These are phyloP conservation scores for Stagonosporopsis rhizophila DNA, from an alignment of 2,329 filamentous ascomycete genomes.

Conservation along the genomic window DNA sequence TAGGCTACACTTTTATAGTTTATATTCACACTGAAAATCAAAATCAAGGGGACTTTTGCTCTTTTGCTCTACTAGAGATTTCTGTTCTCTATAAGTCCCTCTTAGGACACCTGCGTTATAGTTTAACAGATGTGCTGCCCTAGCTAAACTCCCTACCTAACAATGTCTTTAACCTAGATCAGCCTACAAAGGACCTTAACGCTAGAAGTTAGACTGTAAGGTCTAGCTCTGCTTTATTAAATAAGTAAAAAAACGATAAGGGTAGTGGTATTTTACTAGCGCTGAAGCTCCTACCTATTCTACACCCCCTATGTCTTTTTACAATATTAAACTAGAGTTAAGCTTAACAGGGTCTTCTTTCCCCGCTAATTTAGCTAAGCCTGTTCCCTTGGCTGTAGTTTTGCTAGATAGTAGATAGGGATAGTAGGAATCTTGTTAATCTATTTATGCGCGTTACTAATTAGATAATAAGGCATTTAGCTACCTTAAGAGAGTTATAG, in stretches of 20 bases:
- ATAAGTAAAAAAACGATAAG: not conserved
- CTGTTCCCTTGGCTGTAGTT: not conserved
- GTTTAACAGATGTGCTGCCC: constrained; percentile 52
- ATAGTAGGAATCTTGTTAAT: not conserved
- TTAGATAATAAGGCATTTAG: not conserved
- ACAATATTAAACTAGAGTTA: not conserved
- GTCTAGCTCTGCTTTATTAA: not conserved
- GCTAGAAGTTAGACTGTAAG: constrained; percentile 50
- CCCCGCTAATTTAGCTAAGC: not conserved
- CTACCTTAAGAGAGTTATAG: not conserved
- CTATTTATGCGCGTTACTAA: not conserved
- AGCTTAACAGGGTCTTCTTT: not conserved
- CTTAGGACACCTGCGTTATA: constrained; percentile 44
- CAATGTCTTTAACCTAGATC: constrained; percentile 51
- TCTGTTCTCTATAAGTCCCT: constrained; percentile 50
- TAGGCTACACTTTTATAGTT: constrained; percentile 55
- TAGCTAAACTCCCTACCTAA: constrained; percentile 52
- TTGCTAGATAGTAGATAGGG: not conserved
- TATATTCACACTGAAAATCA: constrained; percentile 57
- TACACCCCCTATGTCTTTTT: not conserved
- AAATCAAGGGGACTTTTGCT: constrained; percentile 53
- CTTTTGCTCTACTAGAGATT: constrained; percentile 51
- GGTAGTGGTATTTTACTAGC: not conserved
- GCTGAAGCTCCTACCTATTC: not conserved
- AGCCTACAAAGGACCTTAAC: constrained; percentile 47